These are phyloP conservation scores for Spencermartinsiella ligniputridi DNA, from an alignment of 1,139 yeast genomes.

Conservation along the genomic window DNA sequence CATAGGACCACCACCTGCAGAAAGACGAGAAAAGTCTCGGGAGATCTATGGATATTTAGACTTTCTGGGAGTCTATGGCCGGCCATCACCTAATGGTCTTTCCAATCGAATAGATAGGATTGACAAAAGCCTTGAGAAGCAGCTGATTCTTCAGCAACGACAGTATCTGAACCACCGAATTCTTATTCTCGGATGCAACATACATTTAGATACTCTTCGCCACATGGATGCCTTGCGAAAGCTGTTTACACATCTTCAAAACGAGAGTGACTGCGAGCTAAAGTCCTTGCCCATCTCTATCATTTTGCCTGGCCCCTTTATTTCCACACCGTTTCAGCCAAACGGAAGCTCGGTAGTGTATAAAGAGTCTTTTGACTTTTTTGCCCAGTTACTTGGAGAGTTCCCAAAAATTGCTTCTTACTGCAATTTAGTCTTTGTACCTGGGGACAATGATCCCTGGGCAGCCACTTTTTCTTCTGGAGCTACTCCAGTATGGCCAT, in stretches of 20 bases:
- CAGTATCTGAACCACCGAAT: slow-evolving; percentile 53
- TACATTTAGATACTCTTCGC: slow-evolving; percentile 57
- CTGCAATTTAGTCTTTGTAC: slow-evolving; percentile 61
- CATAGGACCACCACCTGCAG: slow-evolving; percentile 87
- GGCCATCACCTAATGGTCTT: slow-evolving; percentile 22
- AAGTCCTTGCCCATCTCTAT: slow-evolving; percentile 53
- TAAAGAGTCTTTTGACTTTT: slow-evolving; percentile 66
- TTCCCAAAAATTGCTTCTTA: slow-evolving; percentile 39
- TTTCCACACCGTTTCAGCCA: slow-evolving; percentile 57
- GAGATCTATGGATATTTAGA: slow-evolving; percentile 78
- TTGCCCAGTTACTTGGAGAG: slow-evolving; percentile 53
- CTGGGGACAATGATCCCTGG: slow-evolving; percentile 96
- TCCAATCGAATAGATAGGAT: slow-evolving; percentile 42
- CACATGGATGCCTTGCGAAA: slow-evolving; percentile 60
- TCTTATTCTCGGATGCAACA: slow-evolving; percentile 68
- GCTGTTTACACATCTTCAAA: slow-evolving; percentile 47
- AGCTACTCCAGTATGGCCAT: slow-evolving; percentile 65
- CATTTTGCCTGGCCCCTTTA: slow-evolving; percentile 65
- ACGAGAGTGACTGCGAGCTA: slow-evolving; percentile 38
- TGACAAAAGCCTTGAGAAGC: slow-evolving; percentile 53
- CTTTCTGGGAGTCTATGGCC: slow-evolving; percentile 59
- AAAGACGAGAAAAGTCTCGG: slow-evolving; percentile 58
- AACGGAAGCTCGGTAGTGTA: slow-evolving; percentile 47
- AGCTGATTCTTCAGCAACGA: slow-evolving; percentile 54
- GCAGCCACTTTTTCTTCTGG: slow-evolving; percentile 67